Conservation (phyloP, 2,329 filamentous ascomycete species). For the Colletotrichum graminicola region DNA sequence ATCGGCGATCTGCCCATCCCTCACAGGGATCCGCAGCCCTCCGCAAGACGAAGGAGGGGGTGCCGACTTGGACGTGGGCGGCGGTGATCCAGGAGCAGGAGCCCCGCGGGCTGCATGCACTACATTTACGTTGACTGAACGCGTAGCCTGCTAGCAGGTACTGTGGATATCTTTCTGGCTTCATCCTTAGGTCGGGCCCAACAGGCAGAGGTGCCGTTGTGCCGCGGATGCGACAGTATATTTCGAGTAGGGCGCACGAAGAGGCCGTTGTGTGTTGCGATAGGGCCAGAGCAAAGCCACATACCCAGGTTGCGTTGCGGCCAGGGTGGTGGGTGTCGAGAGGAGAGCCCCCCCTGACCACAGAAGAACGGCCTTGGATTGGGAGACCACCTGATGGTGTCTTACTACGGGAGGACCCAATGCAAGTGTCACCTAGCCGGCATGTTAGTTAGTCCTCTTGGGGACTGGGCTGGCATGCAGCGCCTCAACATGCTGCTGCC, state of each 20-base stretch:
- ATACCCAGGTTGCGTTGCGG: not conserved
- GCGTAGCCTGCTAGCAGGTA: not conserved
- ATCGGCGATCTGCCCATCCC: slow-evolving; percentile 33
- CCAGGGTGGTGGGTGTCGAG: slow-evolving; percentile 12
- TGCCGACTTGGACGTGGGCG: slow-evolving; percentile 4
- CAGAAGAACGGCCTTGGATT: slow-evolving; percentile 24
- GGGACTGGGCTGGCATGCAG: slow-evolving; percentile 7
- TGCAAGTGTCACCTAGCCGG: slow-evolving; percentile 20
- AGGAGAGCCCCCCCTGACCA: slow-evolving; percentile 1
- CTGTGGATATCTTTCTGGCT: not conserved
- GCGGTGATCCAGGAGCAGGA: slow-evolving; percentile 1
- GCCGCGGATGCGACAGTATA: slow-evolving; percentile 30
- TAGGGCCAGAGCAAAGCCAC: slow-evolving; percentile 22
- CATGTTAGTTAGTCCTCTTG: slow-evolving; percentile 8
- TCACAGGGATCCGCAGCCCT: slow-evolving; percentile 25
- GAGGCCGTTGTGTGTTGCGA: slow-evolving; percentile 18
- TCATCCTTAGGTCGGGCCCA: not conserved
- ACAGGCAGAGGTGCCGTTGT: slow-evolving; percentile 27
- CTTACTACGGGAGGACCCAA: slow-evolving; percentile 31
- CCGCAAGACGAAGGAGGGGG: not conserved
- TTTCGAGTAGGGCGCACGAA: slow-evolving; percentile 11
- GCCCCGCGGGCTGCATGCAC: slow-evolving; percentile 2
- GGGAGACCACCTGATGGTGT: slow-evolving; percentile 38
- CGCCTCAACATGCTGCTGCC: slow-evolving; percentile 16
- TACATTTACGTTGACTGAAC: slow-evolving; percentile 8